Base-by-base conservation (phyloP, 2,329 filamentous ascomycete species). In the Epichloe baconii region DNA sequence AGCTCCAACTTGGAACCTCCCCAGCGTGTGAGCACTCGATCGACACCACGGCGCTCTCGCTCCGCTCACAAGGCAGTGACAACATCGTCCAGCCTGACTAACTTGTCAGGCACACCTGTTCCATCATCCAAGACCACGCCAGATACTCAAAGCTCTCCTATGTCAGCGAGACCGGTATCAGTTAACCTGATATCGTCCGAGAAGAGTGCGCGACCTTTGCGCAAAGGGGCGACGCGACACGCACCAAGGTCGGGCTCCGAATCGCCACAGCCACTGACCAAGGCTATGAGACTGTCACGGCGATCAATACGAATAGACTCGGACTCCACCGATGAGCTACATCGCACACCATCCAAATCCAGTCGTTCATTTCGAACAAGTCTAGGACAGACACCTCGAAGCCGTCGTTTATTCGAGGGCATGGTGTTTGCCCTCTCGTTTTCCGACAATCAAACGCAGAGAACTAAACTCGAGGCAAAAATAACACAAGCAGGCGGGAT, bases 381-480 rank as follows among this genome's bases (percentile, higher is more conserved):
- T 36, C 50, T 66, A 7, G 59, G 53, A 8, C 53, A 59, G 51
- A 60, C 50, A 36, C 54, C 55, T 56, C 59, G 57, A 55, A 62
- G 53, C 3, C 55, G 60, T 8, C 55, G 60, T 3, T 45, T 94
- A 0, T 95, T 97, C 60, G 69, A 77, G 1, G 81, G 83, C 42
- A 95, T 96, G 89, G 81, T 80, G 0, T 96, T 97, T 66, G 89
- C 89, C 0, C 77, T 95, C 11, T 91, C 88, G 0, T 87, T 88
- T 55, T 66, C 68, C 0, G 68, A 67, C 31, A 68, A 71, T 41
- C 42, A 68, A 26, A 61, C 64, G 60, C 58, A 79, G 56, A 61
- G 70, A 46, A 64, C 61, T 21, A 66, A 64, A 31, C 58, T 93
- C 2, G 78, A 78, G 36, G 72, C 71, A 1, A 70, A 79, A 47